Evolutionary conservation across 495 filamentous ascomycete genomes (phyloP).

Genomic region (Sporormia fimetaria): DNA sequence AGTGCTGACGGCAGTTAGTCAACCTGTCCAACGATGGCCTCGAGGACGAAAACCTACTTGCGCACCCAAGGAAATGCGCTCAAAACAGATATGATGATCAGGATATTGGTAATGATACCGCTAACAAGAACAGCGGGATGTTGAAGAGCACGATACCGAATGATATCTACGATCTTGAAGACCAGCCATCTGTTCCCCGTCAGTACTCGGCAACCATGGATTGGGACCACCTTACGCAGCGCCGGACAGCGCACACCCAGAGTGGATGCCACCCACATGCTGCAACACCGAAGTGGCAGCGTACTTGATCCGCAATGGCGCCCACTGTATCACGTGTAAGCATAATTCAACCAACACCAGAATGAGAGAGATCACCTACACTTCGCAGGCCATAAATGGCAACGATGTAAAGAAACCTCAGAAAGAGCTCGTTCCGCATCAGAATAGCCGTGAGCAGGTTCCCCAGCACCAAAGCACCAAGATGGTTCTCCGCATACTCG

Average conservation of each 20-base stretch:
- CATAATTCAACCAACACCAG: slow-evolving; percentile 5
- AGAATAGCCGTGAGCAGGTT: slow-evolving; percentile 37
- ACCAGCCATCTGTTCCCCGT: slow-evolving; percentile 38
- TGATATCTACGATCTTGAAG: slow-evolving; percentile 38
- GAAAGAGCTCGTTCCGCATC: slow-evolving; percentile 37
- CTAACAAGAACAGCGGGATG: slow-evolving; percentile 32
- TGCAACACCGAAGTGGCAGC: slow-evolving; percentile 35
- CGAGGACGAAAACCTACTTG: no score
- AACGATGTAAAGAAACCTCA: slow-evolving; percentile 34
- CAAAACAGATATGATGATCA: slow-evolving; percentile 36
- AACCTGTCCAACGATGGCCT: no score
- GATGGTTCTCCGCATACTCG: slow-evolving; percentile 35
- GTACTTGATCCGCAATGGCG: slow-evolving; percentile 33
- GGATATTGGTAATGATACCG: slow-evolving; percentile 36
- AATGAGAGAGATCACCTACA: slow-evolving; percentile 26
- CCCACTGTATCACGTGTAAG: slow-evolving; percentile 31
- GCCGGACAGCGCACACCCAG: slow-evolving; percentile 37
- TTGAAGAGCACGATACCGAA: slow-evolving; percentile 28
- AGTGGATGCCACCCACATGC: slow-evolving; percentile 39
- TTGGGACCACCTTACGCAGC: slow-evolving; percentile 33
- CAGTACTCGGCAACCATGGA: no score
- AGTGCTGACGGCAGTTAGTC: no score
- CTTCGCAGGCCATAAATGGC: slow-evolving; percentile 35
- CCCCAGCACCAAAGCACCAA: slow-evolving; percentile 36
- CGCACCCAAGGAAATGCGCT: slow-evolving; percentile 39